A percentile compares a stretch with the other conserved stretches of the same genome.
Conservation (phyloP, 257 asterid genomes). For the Euphrasia confusa region DNA sequence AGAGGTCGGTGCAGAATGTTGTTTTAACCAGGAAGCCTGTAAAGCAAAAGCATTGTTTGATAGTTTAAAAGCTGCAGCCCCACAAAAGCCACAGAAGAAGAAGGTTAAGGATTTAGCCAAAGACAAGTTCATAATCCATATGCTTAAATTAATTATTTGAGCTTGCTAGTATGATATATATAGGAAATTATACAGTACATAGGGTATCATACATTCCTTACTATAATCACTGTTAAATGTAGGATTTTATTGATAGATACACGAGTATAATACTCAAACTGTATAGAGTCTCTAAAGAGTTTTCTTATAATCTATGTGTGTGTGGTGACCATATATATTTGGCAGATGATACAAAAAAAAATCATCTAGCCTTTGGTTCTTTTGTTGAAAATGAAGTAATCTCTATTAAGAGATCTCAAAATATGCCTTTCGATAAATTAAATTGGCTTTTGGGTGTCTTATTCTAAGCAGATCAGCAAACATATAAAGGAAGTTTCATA, state of each 20-base stretch:
- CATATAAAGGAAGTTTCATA: conserved; percentile 1
- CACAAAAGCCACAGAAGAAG: conserved; percentile 3
- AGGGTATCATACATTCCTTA: too few species aligned
- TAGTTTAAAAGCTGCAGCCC: conserved; percentile 8
- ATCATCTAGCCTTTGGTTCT: neutral
- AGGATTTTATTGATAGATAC: too few species aligned
- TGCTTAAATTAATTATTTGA: neutral
- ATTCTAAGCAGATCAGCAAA: conserved; percentile 16
- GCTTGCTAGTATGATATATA: conserved; percentile 8
- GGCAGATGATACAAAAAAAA: conserved; percentile 6
- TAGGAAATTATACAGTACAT: too few species aligned
- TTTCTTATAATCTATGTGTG: neutral
- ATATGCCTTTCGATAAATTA: neutral
- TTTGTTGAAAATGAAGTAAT: conserved; percentile 10
- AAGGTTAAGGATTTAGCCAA: neutral
- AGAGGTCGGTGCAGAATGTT: conserved; percentile 96
- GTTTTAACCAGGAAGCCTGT: conserved; percentile 94
- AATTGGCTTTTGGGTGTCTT: neutral
- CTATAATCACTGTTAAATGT: too few species aligned
- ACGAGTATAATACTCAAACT: too few species aligned
- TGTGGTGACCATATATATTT: neutral
- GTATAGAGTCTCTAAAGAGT: neutral
- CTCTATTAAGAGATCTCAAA: conserved; percentile 14
- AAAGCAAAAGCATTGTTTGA: conserved; percentile 23
- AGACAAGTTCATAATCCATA: neutral